Evolutionary conservation across 192 early-diverging fungal species (phyloP).

Genomic region (Rhizophagus prolifer): DNA sequence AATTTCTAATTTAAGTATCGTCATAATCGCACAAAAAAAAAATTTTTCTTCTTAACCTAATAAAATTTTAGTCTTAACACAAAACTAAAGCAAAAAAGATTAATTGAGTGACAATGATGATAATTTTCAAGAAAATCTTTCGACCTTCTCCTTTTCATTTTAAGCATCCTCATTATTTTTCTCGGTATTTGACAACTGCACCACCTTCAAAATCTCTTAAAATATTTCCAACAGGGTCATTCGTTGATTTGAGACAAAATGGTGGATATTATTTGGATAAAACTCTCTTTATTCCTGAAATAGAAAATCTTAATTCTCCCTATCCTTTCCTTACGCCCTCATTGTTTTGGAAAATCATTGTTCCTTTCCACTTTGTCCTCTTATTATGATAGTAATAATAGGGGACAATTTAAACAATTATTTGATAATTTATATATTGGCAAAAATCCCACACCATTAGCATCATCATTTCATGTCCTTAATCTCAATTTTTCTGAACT

Average conservation of each 20-base stretch:
- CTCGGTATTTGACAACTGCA: not conserved
- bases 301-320: slow-evolving; percentile 12
- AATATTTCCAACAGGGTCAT: slow-evolving; percentile 28
- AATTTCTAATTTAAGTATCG: too few species aligned
- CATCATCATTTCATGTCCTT: slow-evolving; percentile 18
- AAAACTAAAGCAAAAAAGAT: too few species aligned
- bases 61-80: too few species aligned
- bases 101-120: too few species aligned
- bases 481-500: slow-evolving; percentile 26
- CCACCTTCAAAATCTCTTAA: slow-evolving; percentile 3
- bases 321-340: slow-evolving; percentile 17
- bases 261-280: slow-evolving; percentile 25
- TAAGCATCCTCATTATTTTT: too few species aligned
- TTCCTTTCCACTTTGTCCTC: slow-evolving; percentile 26
- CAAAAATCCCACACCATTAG: slow-evolving; percentile 24
- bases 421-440: slow-evolving; percentile 18
- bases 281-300: slow-evolving; percentile 8
- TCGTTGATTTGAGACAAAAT: slow-evolving; percentile 14
- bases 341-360: slow-evolving; percentile 18
- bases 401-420: not conserved
- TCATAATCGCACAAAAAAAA: too few species aligned
- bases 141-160: too few species aligned
- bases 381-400: slow-evolving; percentile 13
- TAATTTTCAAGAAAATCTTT: too few species aligned
- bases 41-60: too few species aligned